Conservation (phyloP, 306 rosid species). For the Cercis canadensis region DNA sequence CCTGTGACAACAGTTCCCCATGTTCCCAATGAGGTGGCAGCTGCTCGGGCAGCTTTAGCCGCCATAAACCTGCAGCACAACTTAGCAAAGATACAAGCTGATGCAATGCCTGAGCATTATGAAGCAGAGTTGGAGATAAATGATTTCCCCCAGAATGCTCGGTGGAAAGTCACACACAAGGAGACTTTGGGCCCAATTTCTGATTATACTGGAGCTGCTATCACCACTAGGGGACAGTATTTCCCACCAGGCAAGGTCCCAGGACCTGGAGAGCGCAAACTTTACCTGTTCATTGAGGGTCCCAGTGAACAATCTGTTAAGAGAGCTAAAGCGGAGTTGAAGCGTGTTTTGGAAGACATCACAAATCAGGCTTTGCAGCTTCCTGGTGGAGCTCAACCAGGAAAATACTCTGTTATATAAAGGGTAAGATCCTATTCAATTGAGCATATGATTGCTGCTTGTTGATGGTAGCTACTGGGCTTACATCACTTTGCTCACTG, state of each 20-base stretch:
- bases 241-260: constrained; percentile 83
- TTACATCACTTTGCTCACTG: too few relatives aligned
- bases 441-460: too few relatives aligned
- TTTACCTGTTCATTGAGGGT: constrained; percentile 92
- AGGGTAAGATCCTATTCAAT: constrained; percentile 51
- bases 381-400: constrained; percentile 90
- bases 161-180: constrained; percentile 98
- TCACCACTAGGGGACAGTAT: constrained; percentile 94
- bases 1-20: constrained; percentile 62
- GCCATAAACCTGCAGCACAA: constrained; percentile 92
- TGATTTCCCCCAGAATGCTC: constrained; percentile 96
- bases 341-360: constrained; percentile 89
- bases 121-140: constrained; percentile 95
- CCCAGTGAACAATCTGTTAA: constrained; percentile 90
- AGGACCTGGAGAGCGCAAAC: constrained; percentile 94
- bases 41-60: constrained; percentile 87
- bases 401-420: constrained; percentile 88
- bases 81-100: constrained; percentile 82
- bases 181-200: constrained; percentile 93
- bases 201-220: constrained; percentile 98
- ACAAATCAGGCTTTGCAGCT: constrained; percentile 85
- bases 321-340: constrained; percentile 87
- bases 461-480: too few relatives aligned
- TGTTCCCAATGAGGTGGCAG: constrained; percentile 67
- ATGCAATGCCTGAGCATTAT: constrained; percentile 92